Conservation (phyloP, 345 rosid genomes). For the Populus pruinosa region DNA sequence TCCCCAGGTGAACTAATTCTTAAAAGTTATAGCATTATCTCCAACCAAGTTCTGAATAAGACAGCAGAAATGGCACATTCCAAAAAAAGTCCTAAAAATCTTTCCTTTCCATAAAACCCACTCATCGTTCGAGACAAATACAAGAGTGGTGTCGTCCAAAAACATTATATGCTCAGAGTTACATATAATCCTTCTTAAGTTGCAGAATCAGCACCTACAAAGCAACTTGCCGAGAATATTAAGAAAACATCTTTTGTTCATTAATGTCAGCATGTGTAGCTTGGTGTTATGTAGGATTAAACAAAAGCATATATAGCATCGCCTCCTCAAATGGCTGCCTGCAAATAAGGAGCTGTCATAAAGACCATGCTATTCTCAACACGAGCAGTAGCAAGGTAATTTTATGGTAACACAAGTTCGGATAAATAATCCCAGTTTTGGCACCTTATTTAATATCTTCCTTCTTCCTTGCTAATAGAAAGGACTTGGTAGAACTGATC, state of each 20-base stretch:
- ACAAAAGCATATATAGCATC: neutral
- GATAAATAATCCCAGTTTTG: neutral
- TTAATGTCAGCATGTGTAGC: neutral
- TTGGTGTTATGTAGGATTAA: neutral
- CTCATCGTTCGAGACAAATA: neutral
- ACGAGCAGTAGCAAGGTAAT: neutral
- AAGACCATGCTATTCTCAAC: neutral
- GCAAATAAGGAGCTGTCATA: neutral
- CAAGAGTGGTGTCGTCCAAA: neutral
- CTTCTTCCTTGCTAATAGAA: neutral
- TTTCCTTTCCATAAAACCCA: neutral
- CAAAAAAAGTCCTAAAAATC: neutral
- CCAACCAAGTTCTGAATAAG: neutral
- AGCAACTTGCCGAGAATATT: neutral
- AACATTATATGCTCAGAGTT: neutral
- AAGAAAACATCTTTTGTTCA: neutral
- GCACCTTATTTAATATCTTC: neutral
- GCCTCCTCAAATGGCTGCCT: neutral
- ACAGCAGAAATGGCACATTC: neutral
- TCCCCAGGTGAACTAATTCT: neutral
- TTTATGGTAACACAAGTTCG: neutral
- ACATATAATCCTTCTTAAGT: neutral
- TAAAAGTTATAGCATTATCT: neutral
- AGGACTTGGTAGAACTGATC: neutral
- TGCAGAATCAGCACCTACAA: neutral